phyloP scores from a whole-genome alignment of 2,329 filamentous ascomycete genomes.

The Bipolaris zeicola region DNA sequence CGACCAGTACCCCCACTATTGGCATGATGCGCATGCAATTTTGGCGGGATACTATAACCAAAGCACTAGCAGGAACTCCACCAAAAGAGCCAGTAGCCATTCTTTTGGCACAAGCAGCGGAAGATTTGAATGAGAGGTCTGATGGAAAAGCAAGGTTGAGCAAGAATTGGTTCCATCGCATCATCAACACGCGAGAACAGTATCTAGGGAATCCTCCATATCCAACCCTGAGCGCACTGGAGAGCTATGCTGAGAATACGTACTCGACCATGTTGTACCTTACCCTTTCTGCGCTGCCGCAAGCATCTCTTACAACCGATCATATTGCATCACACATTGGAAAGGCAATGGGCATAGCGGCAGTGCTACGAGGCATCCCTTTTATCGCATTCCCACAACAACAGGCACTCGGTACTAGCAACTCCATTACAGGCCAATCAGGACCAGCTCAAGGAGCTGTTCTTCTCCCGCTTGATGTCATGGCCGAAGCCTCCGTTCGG shows the following conservation, averaged over 20 bases:
- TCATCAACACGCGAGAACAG: conserved; percentile 81
- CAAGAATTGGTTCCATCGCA: conserved; percentile 64
- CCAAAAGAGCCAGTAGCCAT: conserved; percentile 92
- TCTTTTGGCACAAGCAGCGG: conserved; percentile 74
- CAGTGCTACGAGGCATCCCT: conserved; percentile 84
- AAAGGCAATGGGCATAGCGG: conserved; percentile 87
- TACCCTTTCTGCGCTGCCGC: conserved; percentile 76
- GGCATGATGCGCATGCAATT: conserved; percentile 91
- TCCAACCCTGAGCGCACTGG: conserved; percentile 71
- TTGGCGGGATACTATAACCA: conserved; percentile 84
- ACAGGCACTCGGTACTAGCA: conserved; percentile 57
- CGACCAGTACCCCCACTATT: conserved; percentile 84
- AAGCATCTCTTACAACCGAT: conserved; percentile 83
- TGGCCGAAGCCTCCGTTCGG: conserved; percentile 78
- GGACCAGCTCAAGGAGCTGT: conserved; percentile 66
- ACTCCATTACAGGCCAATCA: conserved; percentile 44
- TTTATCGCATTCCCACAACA: conserved; percentile 79
- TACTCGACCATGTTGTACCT: conserved; percentile 93
- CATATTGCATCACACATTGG: conserved; percentile 95
- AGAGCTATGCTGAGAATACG: conserved; percentile 91
- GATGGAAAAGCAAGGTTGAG: conserved; percentile 58
- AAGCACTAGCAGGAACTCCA: conserved; percentile 76
- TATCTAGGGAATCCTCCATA: conserved; percentile 85
- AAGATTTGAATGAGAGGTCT: conserved; percentile 58
- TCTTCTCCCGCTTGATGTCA: conserved; percentile 84